Conservation (phyloP, 2,329 filamentous ascomycete species). For the Pestalotiopsis sp. region DNA sequence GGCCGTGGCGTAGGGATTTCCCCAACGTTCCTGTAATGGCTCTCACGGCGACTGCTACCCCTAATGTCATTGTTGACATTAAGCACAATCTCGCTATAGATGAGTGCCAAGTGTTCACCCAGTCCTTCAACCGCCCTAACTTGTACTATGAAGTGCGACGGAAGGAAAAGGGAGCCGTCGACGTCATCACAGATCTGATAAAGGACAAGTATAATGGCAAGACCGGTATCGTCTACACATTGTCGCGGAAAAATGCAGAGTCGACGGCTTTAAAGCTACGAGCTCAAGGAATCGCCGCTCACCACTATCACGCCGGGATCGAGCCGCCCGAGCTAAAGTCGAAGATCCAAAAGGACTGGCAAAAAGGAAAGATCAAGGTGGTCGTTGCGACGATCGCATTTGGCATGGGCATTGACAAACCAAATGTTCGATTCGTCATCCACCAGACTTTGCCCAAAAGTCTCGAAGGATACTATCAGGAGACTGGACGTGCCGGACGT, state of each 20-base stretch:
- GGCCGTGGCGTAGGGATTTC: conserved; percentile 72
- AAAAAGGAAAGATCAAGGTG: conserved; percentile 76
- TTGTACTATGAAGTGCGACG: conserved; percentile 81
- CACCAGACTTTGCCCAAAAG: conserved; percentile 94
- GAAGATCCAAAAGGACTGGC: conserved; percentile 79
- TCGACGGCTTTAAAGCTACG: conserved; percentile 72
- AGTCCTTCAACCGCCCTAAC: conserved; percentile 98
- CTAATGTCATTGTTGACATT: conserved; percentile 89
- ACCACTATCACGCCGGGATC: conserved; percentile 87
- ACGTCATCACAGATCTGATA: conserved; percentile 68
- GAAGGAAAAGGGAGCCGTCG: conserved; percentile 65
- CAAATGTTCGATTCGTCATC: conserved; percentile 94
- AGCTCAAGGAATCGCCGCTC: conserved; percentile 68
- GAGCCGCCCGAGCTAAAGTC: conserved; percentile 64
- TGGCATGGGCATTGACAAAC: conserved; percentile 99
- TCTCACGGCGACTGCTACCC: conserved; percentile 90
- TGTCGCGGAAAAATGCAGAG: conserved; percentile 84
- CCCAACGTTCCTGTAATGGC: conserved; percentile 89
- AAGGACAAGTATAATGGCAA: conserved; percentile 68
- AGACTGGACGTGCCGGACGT: conserved; percentile 91
- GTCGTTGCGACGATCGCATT: conserved; percentile 99
- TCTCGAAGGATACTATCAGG: conserved; percentile 96
- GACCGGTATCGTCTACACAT: conserved; percentile 90
- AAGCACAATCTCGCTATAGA: conserved; percentile 88
- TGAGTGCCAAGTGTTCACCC: conserved; percentile 77